Base-by-base conservation (phyloP, 1,139 yeast genomes). In the Hyphopichia burtonii region DNA sequence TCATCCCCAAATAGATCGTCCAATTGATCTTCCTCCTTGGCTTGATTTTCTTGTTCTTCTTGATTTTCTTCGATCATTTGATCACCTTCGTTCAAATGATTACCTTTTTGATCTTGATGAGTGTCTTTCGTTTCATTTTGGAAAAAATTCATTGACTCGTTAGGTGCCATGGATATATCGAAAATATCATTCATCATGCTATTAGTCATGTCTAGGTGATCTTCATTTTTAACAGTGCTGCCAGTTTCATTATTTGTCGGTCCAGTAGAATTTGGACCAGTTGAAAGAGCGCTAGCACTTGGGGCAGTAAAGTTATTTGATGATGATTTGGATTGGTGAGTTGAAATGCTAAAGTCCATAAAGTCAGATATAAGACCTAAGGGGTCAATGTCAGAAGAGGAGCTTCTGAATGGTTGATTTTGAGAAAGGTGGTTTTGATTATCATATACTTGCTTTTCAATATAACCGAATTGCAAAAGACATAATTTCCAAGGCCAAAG, bases 401-500 rank as follows among this genome's bases (percentile, higher is more conserved):
- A 17, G 6, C 6, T 12, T 12, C 3, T 16, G 4, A 22, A 50
- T 41, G 10, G 55, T 50, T 20, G 52, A 49, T 2, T 42, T 43
- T 32, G n/a, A 23, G 31, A 8, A 28, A 14, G 11, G 14, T 37
- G 20, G 4, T 8, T 10, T 37, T 66, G 67, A 62, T 4, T 70
- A 58, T 2, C 67, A 57, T 36, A 36, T n/a, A 41, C 64, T 68
- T 34, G 66, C 23, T 41, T 35, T 53, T 57, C 56, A 27, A 45
- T 42, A 40, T 55, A 50, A 1, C 79, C 78, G 44, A 68, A 66
- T 52, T 86, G 93, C 8, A 79, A 63, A 41, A 79, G 68, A 51
- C 91, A 83, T 19, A 85, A 63, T 40, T 74, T 76, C 59, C 84
- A 65, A 0, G 94, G 94, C 94, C 94, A 86, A 39, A 80, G 61